Evolutionary conservation across 306 rosid genomes (phyloP).

Genomic region (Fagus crenata): DNA sequence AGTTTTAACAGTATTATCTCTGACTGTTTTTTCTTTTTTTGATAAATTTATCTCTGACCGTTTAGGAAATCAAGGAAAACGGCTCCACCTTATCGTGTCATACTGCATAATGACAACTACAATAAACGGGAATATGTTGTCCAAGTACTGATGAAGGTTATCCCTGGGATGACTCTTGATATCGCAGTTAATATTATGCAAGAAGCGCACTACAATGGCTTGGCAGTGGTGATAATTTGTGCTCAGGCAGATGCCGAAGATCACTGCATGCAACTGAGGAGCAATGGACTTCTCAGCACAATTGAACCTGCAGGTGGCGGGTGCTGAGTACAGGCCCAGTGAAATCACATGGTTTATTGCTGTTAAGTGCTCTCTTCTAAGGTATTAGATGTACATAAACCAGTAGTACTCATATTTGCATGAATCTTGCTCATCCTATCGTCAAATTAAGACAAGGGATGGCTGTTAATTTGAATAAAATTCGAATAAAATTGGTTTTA

Average conservation of each 20-base stretch:
- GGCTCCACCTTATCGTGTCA: slow-evolving; percentile 78
- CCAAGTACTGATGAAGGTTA: slow-evolving; percentile 93
- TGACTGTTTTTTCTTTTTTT: no score
- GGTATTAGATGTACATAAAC: no score
- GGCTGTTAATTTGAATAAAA: no score
- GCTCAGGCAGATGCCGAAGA: slow-evolving; percentile 93
- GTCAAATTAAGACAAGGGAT: no score
- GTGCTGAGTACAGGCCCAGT: slow-evolving; percentile 36
- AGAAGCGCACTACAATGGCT: slow-evolving; percentile 84
- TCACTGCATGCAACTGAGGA: slow-evolving; percentile 88
- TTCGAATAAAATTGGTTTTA: no score
- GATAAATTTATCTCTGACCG: no score
- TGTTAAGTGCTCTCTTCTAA: no score
- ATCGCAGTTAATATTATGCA: slow-evolving; percentile 90
- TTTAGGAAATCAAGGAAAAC: slow-evolving; percentile 69
- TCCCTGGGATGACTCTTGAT: slow-evolving; percentile 89
- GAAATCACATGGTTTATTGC: no score
- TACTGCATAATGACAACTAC: slow-evolving; percentile 79
- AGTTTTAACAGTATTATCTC: no score
- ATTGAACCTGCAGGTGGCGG: slow-evolving; percentile 86
- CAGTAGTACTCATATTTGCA: no score
- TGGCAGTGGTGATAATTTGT: slow-evolving; percentile 77
- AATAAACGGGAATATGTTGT: slow-evolving; percentile 91
- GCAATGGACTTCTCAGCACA: slow-evolving; percentile 85
- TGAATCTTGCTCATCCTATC: no score